Conservation (phyloP, 148 eudicot genomes). For the Nepenthes mirabilis region DNA sequence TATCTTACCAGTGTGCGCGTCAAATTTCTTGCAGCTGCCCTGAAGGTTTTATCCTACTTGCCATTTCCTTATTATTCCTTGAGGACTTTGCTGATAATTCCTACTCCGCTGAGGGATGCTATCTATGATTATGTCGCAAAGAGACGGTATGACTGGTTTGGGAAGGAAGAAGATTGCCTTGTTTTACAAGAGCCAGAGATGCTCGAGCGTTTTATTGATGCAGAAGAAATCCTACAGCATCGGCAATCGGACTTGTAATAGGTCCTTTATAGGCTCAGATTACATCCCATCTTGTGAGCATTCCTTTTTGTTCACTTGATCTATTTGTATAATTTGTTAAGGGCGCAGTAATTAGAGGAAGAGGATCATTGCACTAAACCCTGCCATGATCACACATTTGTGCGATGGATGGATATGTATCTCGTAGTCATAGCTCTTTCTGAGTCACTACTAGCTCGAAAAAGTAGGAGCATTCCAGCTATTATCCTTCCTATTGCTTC, state of each 20-base stretch:
- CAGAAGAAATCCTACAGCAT: slow-evolving; percentile 55
- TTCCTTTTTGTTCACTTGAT: too few species aligned
- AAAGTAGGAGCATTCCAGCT: neutral
- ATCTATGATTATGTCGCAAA: slow-evolving; percentile 79
- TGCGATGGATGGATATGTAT: too few species aligned
- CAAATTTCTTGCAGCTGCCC: slow-evolving; percentile 60
- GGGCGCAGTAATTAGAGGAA: too few species aligned
- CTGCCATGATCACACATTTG: too few species aligned
- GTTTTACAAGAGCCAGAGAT: slow-evolving; percentile 66
- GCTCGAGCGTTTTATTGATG: slow-evolving; percentile 80
- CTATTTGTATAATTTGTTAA: too few species aligned
- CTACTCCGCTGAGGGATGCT: slow-evolving; percentile 71
- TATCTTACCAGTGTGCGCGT: neutral
- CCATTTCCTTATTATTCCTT: slow-evolving; percentile 78
- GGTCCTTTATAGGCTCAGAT: neutral
- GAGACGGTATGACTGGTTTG: slow-evolving; percentile 70
- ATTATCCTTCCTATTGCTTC: too few species aligned
- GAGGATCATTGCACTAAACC: too few species aligned
- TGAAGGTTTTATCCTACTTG: slow-evolving; percentile 76
- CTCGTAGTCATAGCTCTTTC: too few species aligned
- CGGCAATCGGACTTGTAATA: slow-evolving; percentile 18
- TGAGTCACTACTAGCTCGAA: too few species aligned
- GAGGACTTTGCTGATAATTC: slow-evolving; percentile 46
- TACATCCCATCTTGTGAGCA: too few species aligned
- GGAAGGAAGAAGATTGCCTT: slow-evolving; percentile 66